A percentile compares a stretch with the other conserved stretches of the same genome.
Evolutionary conservation across 1,284 basidiomycete genomes (phyloP).

Genomic region (Baeospora myosura): DNA sequence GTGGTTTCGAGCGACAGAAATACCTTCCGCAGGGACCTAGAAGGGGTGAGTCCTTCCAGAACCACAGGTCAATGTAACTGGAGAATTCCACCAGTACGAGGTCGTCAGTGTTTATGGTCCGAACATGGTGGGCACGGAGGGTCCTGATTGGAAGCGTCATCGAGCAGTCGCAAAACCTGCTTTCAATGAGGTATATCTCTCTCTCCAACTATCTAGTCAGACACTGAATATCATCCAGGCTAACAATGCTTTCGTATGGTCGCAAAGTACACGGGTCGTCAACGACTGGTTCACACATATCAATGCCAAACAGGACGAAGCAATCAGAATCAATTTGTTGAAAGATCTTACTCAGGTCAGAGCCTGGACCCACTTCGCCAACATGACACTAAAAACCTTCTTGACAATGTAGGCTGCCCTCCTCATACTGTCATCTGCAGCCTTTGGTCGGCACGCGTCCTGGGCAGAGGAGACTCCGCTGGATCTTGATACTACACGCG

Average conservation of each 20-base stretch:
- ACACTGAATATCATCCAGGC: slow-evolving; percentile 19
- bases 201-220: not conserved
- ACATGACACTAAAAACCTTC: too few species aligned
- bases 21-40: slow-evolving; percentile 29
- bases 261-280: slow-evolving; percentile 31
- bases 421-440: slow-evolving; percentile 32
- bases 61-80: not conserved
- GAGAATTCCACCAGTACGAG: slow-evolving; percentile 22
- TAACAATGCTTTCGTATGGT: slow-evolving; percentile 39
- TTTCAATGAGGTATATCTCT: slow-evolving; percentile 29
- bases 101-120: slow-evolving; percentile 28
- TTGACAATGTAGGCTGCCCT: slow-evolving; percentile 25
- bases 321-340: slow-evolving; percentile 22
- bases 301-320: slow-evolving; percentile 17
- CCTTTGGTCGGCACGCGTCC: slow-evolving; percentile 31
- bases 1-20: slow-evolving; percentile 22
- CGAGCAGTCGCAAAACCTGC: slow-evolving; percentile 32
- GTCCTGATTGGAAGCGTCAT: slow-evolving; percentile 36
- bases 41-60: slow-evolving; percentile 19
- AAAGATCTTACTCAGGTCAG: slow-evolving; percentile 23
- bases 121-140: slow-evolving; percentile 36
- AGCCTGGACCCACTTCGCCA: not conserved
- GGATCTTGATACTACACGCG: slow-evolving; percentile 19
- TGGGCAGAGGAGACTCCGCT: slow-evolving; percentile 23
- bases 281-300: slow-evolving; percentile 38